Percentiles rank a stretch among this genome's conserved stretches.
phyloP scores from a whole-genome alignment of 2,329 filamentous ascomycete species.

The Lachnellula suecica region DNA sequence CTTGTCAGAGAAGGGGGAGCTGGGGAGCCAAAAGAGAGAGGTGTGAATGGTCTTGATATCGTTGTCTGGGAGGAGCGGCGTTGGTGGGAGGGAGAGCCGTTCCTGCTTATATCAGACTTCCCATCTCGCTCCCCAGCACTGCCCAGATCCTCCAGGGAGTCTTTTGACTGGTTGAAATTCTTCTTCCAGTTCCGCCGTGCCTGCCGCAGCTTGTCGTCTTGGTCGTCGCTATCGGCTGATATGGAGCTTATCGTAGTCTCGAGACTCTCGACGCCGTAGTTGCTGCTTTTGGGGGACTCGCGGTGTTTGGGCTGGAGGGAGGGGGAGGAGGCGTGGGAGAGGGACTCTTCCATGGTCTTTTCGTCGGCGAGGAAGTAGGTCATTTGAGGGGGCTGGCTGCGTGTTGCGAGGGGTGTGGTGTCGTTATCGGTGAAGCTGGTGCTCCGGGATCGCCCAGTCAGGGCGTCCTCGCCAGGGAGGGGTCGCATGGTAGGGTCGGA shows the following conservation, averaged over 20 bases:
- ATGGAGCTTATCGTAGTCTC: slow-evolving; percentile 33
- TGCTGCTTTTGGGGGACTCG: slow-evolving; percentile 36
- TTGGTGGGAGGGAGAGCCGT: slow-evolving; percentile 30
- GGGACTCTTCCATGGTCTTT: slow-evolving; percentile 43
- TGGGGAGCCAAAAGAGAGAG: slow-evolving; percentile 41
- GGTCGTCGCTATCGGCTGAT: slow-evolving; percentile 27
- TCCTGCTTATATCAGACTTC: slow-evolving; percentile 34
- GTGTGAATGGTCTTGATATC: slow-evolving; percentile 46
- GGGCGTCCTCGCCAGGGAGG: slow-evolving; percentile 44
- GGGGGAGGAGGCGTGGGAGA: slow-evolving; percentile 29
- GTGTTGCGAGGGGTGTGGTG: slow-evolving; percentile 33
- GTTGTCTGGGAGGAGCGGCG: slow-evolving; percentile 33
- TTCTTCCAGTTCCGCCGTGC: slow-evolving; percentile 31
- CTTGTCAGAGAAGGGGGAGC: slow-evolving; percentile 44
- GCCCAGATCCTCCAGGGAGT: no score
- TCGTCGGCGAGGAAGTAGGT: slow-evolving; percentile 53
- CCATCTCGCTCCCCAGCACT: no score
- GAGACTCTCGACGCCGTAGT: slow-evolving; percentile 33
- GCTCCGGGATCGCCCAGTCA: slow-evolving; percentile 38
- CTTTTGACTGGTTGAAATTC: slow-evolving; percentile 16
- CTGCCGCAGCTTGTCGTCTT: slow-evolving; percentile 24
- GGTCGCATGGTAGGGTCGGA: slow-evolving; percentile 40
- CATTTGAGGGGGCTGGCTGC: slow-evolving; percentile 43
- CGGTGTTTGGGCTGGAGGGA: slow-evolving; percentile 28
- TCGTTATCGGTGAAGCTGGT: slow-evolving; percentile 38